Base-by-base conservation (phyloP, 441 rosid genomes). In the Pelargonium myrrhifolium region DNA sequence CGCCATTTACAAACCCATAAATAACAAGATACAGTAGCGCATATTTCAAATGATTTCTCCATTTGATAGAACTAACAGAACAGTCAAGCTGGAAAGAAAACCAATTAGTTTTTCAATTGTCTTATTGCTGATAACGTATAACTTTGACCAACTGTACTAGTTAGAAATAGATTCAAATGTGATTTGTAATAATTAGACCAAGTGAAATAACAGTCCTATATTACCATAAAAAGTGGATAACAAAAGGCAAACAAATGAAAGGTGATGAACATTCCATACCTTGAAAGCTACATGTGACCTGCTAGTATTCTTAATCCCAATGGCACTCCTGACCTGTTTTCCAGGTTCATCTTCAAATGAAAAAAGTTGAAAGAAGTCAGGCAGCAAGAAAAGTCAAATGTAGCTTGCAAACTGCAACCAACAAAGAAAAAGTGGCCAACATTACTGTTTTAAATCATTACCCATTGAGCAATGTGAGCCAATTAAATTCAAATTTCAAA, bases 251-350 rank as follows among this genome's bases (percentile, higher is more conserved):
- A 58, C 14, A 10, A 37, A 21, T 9, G 42, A 70, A 58, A 60
- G 39, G 59, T 22, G 20, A 49, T n/a, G 31, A 26, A 62, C 7
- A 11, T 60, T 55, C 62, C 77, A 73, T 71, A 74, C 86, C 86
- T 82, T 82, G 71, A 82, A 82, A 64, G 86, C 86, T 26, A 80
- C 84, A 71, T 68, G 75, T 64, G 83, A 74, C 73, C 71, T 80
- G 80, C 77, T 66, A 14, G 73, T 77, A 62, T 82, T 82, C 67
- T 80, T 82, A 24, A 82, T 80, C 35, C 66, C 74, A 18, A 82
- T 70, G 63, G 83, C 86, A 22, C 83, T 76, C 70, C 68, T 78
- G 45, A 74, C 83, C 71, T 82, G 86, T 68, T 70, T 66, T 18
- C 86, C 83, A 1, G 86, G 79, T 74, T 80, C 79, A 70, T 82